Percentiles rank a stretch among this genome's conserved stretches.
phyloP scores from a whole-genome alignment of 257 asterid species.

The Cruciata laevipes region DNA sequence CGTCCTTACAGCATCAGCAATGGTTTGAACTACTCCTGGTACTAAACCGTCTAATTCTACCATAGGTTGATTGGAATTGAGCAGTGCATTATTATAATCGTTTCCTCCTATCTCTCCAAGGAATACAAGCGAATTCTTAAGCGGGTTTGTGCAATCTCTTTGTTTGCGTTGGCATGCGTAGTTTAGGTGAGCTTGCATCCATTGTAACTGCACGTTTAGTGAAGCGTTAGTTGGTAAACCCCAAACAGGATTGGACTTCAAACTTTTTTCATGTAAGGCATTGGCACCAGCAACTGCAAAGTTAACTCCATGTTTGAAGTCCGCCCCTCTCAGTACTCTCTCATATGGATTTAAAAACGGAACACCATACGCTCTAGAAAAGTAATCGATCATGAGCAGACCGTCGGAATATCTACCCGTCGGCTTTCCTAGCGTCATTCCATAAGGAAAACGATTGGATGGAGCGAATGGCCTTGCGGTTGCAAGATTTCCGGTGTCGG shows the following conservation, averaged over 20 bases:
- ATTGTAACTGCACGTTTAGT: not conserved
- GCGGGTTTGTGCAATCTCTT: constrained; percentile 16
- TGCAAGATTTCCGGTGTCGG: constrained; percentile 20
- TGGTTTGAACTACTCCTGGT: constrained; percentile 9
- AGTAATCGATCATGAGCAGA: constrained; percentile 5
- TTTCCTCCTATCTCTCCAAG: constrained; percentile 33
- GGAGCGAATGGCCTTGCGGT: not conserved
- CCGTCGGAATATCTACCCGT: not conserved
- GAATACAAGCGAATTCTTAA: constrained; percentile 18
- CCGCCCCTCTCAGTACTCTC: not conserved
- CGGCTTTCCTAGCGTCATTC: not conserved
- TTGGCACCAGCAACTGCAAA: not conserved
- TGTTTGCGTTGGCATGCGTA: not conserved
- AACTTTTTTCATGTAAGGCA: not conserved
- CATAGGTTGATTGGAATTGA: not conserved
- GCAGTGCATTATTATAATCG: constrained; percentile 23
- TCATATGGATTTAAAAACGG: not conserved
- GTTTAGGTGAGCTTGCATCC: not conserved
- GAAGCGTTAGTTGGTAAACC: not conserved
- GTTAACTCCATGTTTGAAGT: not conserved
- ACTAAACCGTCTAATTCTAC: not conserved
- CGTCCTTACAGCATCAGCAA: not conserved
- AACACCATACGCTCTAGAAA: not conserved
- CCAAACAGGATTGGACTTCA: not conserved
- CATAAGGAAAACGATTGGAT: not conserved